Percentiles rank a stretch among this genome's conserved stretches.
These are phyloP conservation scores for Trypanosoma brucei DNA, from an alignment of 208 protist species.

Conservation along the genomic window DNA sequence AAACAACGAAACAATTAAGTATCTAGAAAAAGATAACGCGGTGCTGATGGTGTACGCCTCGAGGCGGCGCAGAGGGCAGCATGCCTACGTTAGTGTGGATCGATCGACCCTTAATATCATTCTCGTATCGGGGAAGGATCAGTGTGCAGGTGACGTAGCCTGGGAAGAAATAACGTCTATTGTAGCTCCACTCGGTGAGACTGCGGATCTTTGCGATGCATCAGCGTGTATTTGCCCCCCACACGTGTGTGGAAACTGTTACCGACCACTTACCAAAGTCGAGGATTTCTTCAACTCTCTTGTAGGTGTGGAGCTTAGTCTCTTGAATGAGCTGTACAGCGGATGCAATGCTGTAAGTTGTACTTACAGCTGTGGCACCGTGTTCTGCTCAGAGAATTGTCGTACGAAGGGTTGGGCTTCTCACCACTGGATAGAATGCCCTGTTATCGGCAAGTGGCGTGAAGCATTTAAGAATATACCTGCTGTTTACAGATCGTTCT, in stretches of 20 bases:
- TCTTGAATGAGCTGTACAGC: constrained; percentile 38
- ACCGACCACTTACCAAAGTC: constrained; percentile 36
- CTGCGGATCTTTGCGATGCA: background rate
- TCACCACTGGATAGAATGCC: constrained; percentile 80
- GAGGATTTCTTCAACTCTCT: constrained; percentile 27
- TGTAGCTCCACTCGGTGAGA: constrained; percentile 4
- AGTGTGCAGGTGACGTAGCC: constrained; percentile 6
- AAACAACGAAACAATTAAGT: constrained; percentile 36
- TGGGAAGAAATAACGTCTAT: constrained; percentile 18
- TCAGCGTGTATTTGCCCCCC: background rate
- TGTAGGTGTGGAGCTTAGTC: constrained; percentile 25
- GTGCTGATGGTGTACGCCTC: constrained; percentile 59
- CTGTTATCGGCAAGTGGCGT: constrained; percentile 51
- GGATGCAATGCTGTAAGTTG: constrained; percentile 38
- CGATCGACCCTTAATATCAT: constrained; percentile 11
- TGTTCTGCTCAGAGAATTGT: constrained; percentile 74
- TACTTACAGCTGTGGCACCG: constrained; percentile 39
- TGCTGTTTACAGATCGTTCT: constrained; percentile 12
- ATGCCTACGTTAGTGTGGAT: constrained; percentile 14
- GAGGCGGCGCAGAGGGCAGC: constrained; percentile 7
- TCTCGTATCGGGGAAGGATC: constrained; percentile 13
- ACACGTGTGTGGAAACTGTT: constrained; percentile 53
- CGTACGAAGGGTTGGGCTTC: constrained; percentile 58
- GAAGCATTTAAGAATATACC: constrained; percentile 21
- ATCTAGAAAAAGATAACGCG: constrained; percentile 49